Evolutionary conservation across 2,329 filamentous ascomycete species (phyloP).

Genomic region (Ciborinia camelliae): DNA sequence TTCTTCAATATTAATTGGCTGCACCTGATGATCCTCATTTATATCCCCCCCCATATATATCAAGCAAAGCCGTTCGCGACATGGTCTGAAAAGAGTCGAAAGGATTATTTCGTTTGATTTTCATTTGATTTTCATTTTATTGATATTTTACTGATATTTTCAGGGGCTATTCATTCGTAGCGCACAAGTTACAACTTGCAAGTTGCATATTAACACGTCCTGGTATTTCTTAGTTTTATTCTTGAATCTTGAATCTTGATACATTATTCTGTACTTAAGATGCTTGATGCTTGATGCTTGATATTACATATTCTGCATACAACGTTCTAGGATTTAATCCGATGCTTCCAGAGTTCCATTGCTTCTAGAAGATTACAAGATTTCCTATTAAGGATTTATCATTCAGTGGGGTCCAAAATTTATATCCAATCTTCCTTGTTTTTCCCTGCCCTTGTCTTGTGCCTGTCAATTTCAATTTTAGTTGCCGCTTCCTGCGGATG

Average conservation of each 20-base stretch:
- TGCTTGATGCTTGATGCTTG: neutral
- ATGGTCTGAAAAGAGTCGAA: neutral
- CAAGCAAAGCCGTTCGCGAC: neutral
- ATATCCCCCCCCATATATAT: constrained; percentile 5
- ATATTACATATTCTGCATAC: neutral
- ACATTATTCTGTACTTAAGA: neutral
- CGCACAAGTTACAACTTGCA: neutral
- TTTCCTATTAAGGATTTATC: neutral
- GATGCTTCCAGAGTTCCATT: neutral
- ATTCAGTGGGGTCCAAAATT: neutral
- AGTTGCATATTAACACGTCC: neutral
- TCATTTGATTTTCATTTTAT: too few relatives aligned
- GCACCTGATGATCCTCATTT: constrained; percentile 12
- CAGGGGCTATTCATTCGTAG: neutral
- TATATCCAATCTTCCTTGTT: neutral
- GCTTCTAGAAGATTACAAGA: constrained; percentile 17
- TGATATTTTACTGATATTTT: too few relatives aligned
- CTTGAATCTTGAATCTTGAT: neutral
- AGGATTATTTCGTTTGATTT: neutral
- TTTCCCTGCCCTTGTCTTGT: constrained; percentile 1
- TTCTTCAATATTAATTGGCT: constrained; percentile 1
- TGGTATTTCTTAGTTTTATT: neutral
- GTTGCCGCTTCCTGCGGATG: constrained; percentile 19
- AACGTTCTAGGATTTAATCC: neutral
- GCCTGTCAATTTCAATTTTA: constrained; percentile 17